Conservation (phyloP, 176 grass and related monocot genomes). For the Carex myosuroides region DNA sequence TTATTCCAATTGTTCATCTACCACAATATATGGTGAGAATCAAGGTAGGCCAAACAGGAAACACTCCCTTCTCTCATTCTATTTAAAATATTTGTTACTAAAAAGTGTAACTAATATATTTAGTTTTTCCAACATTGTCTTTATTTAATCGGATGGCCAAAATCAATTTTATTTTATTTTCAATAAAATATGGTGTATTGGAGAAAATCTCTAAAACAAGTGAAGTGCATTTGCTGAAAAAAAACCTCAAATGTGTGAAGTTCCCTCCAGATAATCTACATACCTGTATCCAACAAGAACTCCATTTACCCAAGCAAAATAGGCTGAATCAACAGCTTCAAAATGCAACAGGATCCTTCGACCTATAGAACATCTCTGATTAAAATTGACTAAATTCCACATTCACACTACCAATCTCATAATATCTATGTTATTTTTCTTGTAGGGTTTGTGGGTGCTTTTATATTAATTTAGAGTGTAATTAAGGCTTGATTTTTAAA, state of each 20-base stretch:
- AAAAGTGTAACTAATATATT: not conserved
- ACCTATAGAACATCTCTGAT: slow-evolving; percentile 41
- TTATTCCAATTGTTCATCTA: not conserved
- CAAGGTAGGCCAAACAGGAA: no score
- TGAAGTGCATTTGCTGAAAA: not conserved
- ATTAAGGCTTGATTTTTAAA: not conserved
- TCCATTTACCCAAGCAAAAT: slow-evolving; percentile 94
- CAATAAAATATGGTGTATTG: no score
- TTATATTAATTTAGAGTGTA: not conserved
- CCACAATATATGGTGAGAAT: no score
- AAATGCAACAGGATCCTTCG: slow-evolving; percentile 91
- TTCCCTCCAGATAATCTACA: not conserved
- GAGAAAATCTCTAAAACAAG: not conserved
- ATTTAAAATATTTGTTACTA: no score
- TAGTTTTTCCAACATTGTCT: no score
- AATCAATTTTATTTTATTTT: not conserved
- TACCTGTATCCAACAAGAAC: slow-evolving; percentile 82
- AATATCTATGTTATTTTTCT: not conserved
- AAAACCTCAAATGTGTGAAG: not conserved
- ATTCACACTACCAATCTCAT: not conserved
- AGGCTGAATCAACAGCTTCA: slow-evolving; percentile 90
- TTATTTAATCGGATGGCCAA: not conserved
- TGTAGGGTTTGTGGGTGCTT: not conserved
- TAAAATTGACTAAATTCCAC: not conserved
- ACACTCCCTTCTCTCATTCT: no score